Conservation (phyloP, 1,139 yeast genomes). For the Komagataea norvegica region DNA sequence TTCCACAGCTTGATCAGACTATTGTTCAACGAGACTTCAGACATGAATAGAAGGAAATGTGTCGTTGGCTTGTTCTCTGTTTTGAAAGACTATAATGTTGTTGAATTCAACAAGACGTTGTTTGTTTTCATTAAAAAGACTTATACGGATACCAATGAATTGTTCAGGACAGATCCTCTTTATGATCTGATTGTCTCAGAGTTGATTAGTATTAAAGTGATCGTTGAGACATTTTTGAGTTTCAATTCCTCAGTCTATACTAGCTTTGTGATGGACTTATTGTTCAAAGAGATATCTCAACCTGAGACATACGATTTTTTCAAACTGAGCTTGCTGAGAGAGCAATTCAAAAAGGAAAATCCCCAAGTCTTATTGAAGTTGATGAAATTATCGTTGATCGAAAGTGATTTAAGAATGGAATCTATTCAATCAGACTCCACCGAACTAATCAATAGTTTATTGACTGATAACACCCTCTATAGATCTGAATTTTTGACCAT, state of each 20-base stretch:
- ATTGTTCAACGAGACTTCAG: conserved; percentile 13
- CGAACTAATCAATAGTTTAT: conserved; percentile 20
- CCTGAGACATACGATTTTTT: conserved; percentile 14
- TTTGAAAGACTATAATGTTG: conserved; percentile 26
- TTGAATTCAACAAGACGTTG: conserved; percentile 30
- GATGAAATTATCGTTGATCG: conserved; percentile 16
- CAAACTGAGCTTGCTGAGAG: conserved; percentile 17
- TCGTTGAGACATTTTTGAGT: conserved; percentile 31
- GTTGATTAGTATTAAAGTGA: conserved; percentile 31
- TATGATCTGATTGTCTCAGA: conserved; percentile 34
- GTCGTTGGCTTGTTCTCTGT: conserved; percentile 23
- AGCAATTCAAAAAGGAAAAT: conserved; percentile 15
- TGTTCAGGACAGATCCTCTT: conserved; percentile 28
- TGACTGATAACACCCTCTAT: conserved; percentile 18
- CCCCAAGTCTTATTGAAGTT: conserved; percentile 12
- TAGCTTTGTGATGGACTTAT: conserved; percentile 27
- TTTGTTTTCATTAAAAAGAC: conserved; percentile 25
- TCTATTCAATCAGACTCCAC: conserved; percentile 24
- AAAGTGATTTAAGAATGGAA: conserved; percentile 15
- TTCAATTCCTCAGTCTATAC: conserved; percentile 18
- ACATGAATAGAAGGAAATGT: conserved; percentile 6
- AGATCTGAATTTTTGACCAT: conserved; percentile 15
- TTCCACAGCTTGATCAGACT: conserved; percentile 21
- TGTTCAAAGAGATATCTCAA: conserved; percentile 29
- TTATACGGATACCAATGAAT: conserved; percentile 20